A percentile compares a stretch with the other conserved stretches of the same genome.
Conservation (phyloP, 345 rosid species). For the Camelina laxa region DNA sequence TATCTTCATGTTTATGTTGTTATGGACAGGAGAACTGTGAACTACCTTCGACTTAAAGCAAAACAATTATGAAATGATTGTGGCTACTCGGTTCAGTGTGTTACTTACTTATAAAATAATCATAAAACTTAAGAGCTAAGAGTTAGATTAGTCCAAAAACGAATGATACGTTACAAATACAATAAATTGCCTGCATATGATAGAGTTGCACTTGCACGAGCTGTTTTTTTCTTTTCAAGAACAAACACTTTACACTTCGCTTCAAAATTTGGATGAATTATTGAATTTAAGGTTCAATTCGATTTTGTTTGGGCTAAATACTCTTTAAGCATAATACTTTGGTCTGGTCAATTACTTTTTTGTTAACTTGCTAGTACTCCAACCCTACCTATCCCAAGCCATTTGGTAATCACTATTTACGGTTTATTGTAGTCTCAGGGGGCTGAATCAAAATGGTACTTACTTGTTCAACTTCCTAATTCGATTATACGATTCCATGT, state of each 20-base stretch:
- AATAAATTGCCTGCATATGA: not conserved
- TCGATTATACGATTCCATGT: not conserved
- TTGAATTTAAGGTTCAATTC: not conserved
- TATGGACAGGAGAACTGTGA: slow-evolving; percentile 17
- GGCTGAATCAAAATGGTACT: not conserved
- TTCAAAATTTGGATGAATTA: not conserved
- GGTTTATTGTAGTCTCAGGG: not conserved
- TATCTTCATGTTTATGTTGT: slow-evolving; percentile 19
- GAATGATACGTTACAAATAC: not conserved
- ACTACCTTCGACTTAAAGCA: slow-evolving; percentile 35
- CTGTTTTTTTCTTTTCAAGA: not conserved
- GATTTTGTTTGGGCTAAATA: too few species aligned
- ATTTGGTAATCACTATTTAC: not conserved
- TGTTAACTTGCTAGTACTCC: not conserved
- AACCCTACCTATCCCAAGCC: not conserved
- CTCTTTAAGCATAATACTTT: too few species aligned
- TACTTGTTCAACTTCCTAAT: not conserved
- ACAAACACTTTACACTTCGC: not conserved
- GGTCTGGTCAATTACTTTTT: too few species aligned
- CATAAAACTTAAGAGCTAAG: not conserved
- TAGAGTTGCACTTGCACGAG: not conserved
- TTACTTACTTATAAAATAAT: slow-evolving; percentile 4
- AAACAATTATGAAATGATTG: slow-evolving; percentile 33
- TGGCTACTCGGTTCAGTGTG: slow-evolving; percentile 28
- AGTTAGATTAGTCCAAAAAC: slow-evolving; percentile 14